These are phyloP conservation scores for Tuber indicum DNA, from an alignment of 495 filamentous ascomycete genomes.

Conservation along the genomic window DNA sequence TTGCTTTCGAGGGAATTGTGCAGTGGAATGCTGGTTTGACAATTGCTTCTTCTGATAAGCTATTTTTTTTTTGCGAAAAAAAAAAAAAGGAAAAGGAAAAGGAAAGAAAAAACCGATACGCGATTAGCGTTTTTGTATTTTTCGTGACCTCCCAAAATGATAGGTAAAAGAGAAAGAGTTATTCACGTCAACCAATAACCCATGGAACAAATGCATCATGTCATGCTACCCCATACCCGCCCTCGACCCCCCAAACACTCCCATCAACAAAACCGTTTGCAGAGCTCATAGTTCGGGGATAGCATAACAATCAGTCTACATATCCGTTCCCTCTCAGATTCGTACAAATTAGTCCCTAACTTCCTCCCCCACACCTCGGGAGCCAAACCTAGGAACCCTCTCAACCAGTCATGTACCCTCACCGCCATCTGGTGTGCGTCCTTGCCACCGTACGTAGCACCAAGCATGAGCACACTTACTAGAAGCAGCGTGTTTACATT, in stretches of 20 bases:
- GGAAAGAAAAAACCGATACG: not conserved
- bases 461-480: slow-evolving; percentile 50
- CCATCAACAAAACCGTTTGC: slow-evolving; percentile 54
- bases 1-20: slow-evolving; percentile 25
- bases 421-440: slow-evolving; percentile 53
- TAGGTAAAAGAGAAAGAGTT: slow-evolving; percentile 8
- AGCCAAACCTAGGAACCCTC: slow-evolving; percentile 46
- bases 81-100: not conserved
- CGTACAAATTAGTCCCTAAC: slow-evolving; percentile 1
- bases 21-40: slow-evolving; percentile 46
- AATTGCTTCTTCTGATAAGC: slow-evolving; percentile 52
- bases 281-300: slow-evolving; percentile 52
- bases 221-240: slow-evolving; percentile 54
- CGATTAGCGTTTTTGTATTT: slow-evolving; percentile 2
- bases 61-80: slow-evolving; percentile 8
- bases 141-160: not conserved
- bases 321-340: not conserved
- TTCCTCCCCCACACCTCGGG: not conserved
- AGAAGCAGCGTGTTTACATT: slow-evolving; percentile 48
- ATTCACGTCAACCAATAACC: slow-evolving; percentile 50
- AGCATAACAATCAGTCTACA: slow-evolving; percentile 26
- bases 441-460: slow-evolving; percentile 52
- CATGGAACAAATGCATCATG: slow-evolving; percentile 53
- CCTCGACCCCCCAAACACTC: slow-evolving; percentile 54
- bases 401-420: slow-evolving; percentile 49